phyloP scores from a whole-genome alignment of 176 grass and related monocot genomes.

The Musa beccarii region DNA sequence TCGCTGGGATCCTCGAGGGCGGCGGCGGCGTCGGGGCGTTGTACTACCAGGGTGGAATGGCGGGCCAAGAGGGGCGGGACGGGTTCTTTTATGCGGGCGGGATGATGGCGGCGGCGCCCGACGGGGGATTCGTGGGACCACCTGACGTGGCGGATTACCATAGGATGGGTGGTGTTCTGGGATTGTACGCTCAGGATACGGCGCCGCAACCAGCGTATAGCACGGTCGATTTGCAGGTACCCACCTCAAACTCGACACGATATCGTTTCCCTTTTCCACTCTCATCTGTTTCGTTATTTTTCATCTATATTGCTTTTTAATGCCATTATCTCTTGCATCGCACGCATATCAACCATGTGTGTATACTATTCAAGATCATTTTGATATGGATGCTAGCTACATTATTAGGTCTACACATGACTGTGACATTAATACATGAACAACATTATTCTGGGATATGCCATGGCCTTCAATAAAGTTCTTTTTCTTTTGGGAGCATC shows the following conservation, averaged over 20 bases:
- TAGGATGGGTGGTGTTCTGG: conserved; percentile 23
- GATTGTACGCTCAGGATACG: conserved; percentile 25
- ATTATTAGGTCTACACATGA: too few species aligned
- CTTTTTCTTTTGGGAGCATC: too few species aligned
- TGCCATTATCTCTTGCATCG: too few species aligned
- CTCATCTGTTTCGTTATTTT: too few species aligned
- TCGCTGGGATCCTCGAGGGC: neutral
- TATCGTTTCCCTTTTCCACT: neutral
- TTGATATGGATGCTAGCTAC: too few species aligned
- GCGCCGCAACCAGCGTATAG: conserved; percentile 35
- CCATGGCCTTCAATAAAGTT: too few species aligned
- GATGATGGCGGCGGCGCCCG: conserved; percentile 38
- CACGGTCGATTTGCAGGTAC: conserved; percentile 32
- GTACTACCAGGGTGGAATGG: neutral
- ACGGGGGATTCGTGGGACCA: neutral
- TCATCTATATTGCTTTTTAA: too few species aligned
- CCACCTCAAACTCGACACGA: neutral
- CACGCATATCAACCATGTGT: too few species aligned
- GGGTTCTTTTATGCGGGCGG: neutral
- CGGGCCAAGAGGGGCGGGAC: neutral
- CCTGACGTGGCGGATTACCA: conserved; percentile 41
- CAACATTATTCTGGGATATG: too few species aligned
- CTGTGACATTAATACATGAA: too few species aligned
- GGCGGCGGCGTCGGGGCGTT: conserved; percentile 7
- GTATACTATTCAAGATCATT: too few species aligned